Base-by-base conservation (phyloP, 305 asterid species). In the Fraxinus velutina region DNA sequence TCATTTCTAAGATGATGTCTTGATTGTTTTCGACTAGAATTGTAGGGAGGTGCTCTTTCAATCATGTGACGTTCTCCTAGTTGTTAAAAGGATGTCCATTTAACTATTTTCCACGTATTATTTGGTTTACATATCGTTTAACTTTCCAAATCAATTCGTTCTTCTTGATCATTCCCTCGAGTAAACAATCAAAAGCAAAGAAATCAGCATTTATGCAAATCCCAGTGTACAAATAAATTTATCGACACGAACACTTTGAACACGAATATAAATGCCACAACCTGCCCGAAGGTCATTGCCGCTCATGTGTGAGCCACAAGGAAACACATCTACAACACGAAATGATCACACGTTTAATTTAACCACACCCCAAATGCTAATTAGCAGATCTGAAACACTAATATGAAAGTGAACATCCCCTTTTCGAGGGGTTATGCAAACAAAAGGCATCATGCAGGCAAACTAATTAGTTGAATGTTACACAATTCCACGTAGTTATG, bases 261-360 rank as follows among this genome's bases (percentile, higher is more conserved):
- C 78, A 68, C 77, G 10, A 30, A 79, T 44, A 7, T 44, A 68
- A 68, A 79, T 44, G 47, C 22, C 79, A 75, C 52, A 4, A 74
- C 22, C 66, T 50, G 60, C 13, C 50, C 13, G 50, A 33, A 29
- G 39, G 37, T 50, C 60, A n/a, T 55, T 55, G n/a, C 68, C 2
- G 30, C 19, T 75, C 34, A 37, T 52, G 22, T 62, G 5, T 39
- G 39, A 55, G 52, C 36, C 50, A 30, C 15, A 81, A 75, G 5
- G 24, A 55, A 55, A 17, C 85, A 86, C 83, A 76, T 81, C 85
- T 86, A 84, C 87, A 79, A 9, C 82, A 74, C 73, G 9, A 73
- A 77, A 79, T 75, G 80, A 76, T 55, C 75, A 37, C 39, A 70
- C 24, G n/a, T 57, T 77, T 29, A n/a, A 21, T 39, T 72, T 42